phyloP scores from a whole-genome alignment of 169 alveolate species.

The Toxoplasma gondii region DNA sequence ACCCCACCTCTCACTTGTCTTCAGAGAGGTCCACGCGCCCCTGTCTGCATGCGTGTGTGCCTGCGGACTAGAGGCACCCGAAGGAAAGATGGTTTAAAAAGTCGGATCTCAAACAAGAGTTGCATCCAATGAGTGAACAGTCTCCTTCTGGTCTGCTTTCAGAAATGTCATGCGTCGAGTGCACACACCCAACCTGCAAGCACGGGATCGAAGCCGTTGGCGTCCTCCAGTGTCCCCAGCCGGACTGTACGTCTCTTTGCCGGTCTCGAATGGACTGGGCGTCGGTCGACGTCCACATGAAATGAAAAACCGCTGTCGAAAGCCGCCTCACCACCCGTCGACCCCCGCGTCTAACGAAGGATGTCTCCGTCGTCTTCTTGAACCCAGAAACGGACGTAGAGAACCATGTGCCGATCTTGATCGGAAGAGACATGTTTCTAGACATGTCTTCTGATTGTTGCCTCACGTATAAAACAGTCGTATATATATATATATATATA shows the following conservation, averaged over 20 bases:
- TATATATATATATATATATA: neutral
- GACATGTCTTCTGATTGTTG: too few relatives aligned
- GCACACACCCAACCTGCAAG: conserved; percentile 74
- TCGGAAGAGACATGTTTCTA: too few relatives aligned
- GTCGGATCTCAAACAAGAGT: too few relatives aligned
- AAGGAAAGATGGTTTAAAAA: too few relatives aligned
- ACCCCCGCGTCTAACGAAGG: too few relatives aligned
- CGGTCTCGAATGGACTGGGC: conserved; percentile 37
- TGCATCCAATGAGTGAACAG: neutral
- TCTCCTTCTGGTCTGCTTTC: neutral
- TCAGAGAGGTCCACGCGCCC: too few relatives aligned
- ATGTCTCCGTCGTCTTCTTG: too few relatives aligned
- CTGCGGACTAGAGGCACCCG: too few relatives aligned
- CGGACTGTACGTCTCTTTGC: conserved; percentile 42
- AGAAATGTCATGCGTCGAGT: conserved; percentile 72
- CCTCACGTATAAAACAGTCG: neutral
- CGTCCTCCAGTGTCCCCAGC: conserved; percentile 63
- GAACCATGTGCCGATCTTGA: too few relatives aligned
- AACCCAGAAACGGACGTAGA: too few relatives aligned
- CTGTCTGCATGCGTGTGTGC: too few relatives aligned
- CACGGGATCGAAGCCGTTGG: conserved; percentile 64
- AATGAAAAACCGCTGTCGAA: neutral
- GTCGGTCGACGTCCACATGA: neutral
- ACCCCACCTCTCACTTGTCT: too few relatives aligned
- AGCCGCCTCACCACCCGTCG: neutral